phyloP scores from a whole-genome alignment of 352 stramenopile genomes.

The Phytophthora tubulina region DNA sequence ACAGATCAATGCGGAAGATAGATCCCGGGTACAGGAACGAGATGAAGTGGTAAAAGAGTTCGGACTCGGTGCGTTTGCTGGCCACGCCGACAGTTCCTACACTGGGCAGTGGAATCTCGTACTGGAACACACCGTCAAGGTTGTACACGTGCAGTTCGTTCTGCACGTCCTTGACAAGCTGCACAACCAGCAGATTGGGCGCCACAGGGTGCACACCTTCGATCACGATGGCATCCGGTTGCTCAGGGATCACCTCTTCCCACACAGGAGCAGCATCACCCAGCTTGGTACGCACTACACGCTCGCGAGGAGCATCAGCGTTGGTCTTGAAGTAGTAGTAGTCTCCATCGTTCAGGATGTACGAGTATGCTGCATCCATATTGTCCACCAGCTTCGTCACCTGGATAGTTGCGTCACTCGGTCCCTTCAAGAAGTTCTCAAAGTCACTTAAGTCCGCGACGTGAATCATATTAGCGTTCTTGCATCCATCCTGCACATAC shows the following conservation, averaged over 20 bases:
- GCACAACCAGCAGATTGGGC: constrained; percentile 76
- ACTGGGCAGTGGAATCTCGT: constrained; percentile 73
- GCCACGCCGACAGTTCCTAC: constrained; percentile 74
- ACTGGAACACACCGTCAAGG: constrained; percentile 76
- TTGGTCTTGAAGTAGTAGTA: constrained; percentile 92
- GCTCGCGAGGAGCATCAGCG: constrained; percentile 79
- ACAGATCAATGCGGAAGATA: constrained; percentile 81
- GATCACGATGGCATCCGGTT: constrained; percentile 78
- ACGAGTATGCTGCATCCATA: constrained; percentile 87
- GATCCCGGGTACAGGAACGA: constrained; percentile 87
- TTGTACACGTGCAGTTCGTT: constrained; percentile 86
- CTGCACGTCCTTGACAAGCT: constrained; percentile 87
- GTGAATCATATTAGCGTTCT: constrained; percentile 92
- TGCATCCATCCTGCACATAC: constrained; percentile 86
- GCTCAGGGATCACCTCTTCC: constrained; percentile 88
- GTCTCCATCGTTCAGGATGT: constrained; percentile 90
- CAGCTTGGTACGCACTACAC: constrained; percentile 71
- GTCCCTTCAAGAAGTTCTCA: constrained; percentile 52
- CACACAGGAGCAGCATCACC: constrained; percentile 48
- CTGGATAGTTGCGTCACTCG: constrained; percentile 43
- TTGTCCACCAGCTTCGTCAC: constrained; percentile 88
- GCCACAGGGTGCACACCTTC: constrained; percentile 72
- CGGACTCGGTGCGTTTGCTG: constrained; percentile 76
- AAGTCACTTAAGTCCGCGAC: constrained; percentile 68
- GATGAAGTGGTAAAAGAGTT: constrained; percentile 92